Conservation (phyloP, 805 yeast species). For the Monosporozyma aerobia region DNA sequence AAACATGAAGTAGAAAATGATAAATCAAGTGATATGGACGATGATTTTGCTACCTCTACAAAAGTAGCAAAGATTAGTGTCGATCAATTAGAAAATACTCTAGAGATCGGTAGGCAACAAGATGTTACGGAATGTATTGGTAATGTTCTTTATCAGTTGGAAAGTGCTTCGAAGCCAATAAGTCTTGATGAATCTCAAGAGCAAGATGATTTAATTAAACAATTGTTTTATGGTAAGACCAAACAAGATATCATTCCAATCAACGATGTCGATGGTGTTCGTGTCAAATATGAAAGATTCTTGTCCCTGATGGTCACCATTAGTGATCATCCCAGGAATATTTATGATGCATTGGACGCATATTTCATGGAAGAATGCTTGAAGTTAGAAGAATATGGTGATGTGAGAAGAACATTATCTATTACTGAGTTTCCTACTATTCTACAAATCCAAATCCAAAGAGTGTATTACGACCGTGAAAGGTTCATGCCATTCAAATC, state of each 20-base stretch:
- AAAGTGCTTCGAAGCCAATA: constrained; percentile 71
- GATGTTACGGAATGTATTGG: constrained; percentile 97
- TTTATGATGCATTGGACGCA: constrained; percentile 84
- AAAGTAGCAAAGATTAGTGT: constrained; percentile 32
- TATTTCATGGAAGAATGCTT: constrained; percentile 65
- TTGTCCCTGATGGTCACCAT: constrained; percentile 76
- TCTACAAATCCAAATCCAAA: constrained; percentile 84
- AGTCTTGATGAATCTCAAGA: constrained; percentile 58
- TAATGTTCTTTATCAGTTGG: constrained; percentile 83
- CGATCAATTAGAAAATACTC: constrained; percentile 64
- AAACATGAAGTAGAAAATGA: neutral
- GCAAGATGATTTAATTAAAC: constrained; percentile 72
- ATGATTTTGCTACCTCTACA: constrained; percentile 12
- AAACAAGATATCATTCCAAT: constrained; percentile 63
- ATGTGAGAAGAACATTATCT: constrained; percentile 64
- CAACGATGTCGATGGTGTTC: constrained; percentile 26
- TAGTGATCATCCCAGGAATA: constrained; percentile 77
- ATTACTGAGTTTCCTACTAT: constrained; percentile 68
- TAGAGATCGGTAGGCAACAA: constrained; percentile 84
- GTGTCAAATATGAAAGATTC: constrained; percentile 63
- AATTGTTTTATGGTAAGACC: constrained; percentile 76
- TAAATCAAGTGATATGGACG: neutral
- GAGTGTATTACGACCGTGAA: constrained; percentile 82
- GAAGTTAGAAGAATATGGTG: constrained; percentile 57
- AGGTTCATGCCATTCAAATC: constrained; percentile 71